Base-by-base conservation (phyloP, 2,329 filamentous ascomycete species). In the Aspergillus sp. region DNA sequence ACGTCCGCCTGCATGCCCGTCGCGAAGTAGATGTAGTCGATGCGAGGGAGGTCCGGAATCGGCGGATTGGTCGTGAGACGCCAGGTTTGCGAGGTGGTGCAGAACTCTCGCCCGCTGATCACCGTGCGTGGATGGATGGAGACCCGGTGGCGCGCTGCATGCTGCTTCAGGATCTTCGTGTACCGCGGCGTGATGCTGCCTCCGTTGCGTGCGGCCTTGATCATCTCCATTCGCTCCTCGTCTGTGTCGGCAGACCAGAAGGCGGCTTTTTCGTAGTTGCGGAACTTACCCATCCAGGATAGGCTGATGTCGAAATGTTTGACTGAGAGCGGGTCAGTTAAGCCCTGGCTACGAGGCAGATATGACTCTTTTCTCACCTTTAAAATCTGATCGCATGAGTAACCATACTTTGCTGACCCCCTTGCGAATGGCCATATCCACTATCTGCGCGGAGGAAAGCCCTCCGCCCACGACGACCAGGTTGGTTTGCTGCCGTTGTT, bases 231-330 rank as follows among this genome's bases (percentile, higher is more conserved):
- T 2, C 90, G 82, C 73, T 93, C 84, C 67, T 86, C 82, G 60
- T 91, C 87, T 6, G 84, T 85, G 65, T 92, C 89, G 3, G 89
- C 89, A 6, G 85, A 86, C 88, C 90, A 93, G 73, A 93, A 95
- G 0, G 83, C 82, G 0, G 90, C 87, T 70, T 93, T 90, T 65
- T 90, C 86, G 56, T 86, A 84, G 71, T 94, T 94, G 57, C 88
- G 87, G 73, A 90, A 94, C 71, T 94, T 94, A 10, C 88, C 89
- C 73, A 94, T 89, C 91, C 91, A 95, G 52, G 85, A 82, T 1
- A 94, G 80, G 58, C 87, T 85, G 24, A 94, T 83, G 66, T 94
- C 91, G 64, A 94, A 94, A 60, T 89, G 87, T 74, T 94, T 94
- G 53, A 91, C 82, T 65, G 24, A 49, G 16, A 20, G 20, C 20